Evolutionary conservation across 768 basidiomycete species (phyloP).

Genomic region (Phallus indusiatus): DNA sequence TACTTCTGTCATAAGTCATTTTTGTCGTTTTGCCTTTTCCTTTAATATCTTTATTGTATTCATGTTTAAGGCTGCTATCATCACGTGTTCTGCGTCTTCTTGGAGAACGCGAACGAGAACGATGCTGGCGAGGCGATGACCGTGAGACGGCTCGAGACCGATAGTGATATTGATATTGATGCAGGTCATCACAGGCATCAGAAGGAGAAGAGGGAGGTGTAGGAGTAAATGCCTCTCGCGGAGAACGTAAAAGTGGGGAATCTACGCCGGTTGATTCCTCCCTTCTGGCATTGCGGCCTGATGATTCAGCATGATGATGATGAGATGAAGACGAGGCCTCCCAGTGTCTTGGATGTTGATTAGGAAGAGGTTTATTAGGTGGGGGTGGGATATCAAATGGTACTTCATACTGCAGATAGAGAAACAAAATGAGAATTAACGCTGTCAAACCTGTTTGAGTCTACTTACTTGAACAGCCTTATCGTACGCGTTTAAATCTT

Average conservation of each 20-base stretch:
- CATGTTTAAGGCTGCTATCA: neutral
- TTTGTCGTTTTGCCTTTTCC: conserved; percentile 2
- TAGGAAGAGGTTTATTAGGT: conserved; percentile 19
- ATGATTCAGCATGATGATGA: conserved; percentile 17
- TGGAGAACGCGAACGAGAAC: no score
- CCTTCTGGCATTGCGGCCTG: no score
- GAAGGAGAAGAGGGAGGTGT: neutral
- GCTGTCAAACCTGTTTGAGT: no score
- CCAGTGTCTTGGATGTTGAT: conserved; percentile 21
- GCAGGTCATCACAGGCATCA: neutral
- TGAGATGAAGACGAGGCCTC: conserved; percentile 21
- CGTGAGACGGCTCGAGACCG: neutral
- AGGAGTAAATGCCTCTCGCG: neutral
- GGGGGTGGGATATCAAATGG: conserved; percentile 32
- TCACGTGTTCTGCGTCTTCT: neutral
- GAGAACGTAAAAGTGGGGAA: conserved; percentile 18
- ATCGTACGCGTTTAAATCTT: conserved; percentile 78
- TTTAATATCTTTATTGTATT: neutral
- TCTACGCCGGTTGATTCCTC: conserved; percentile 9
- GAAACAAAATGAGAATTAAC: neutral
- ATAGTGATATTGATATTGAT: no score
- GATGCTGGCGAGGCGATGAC: no score
- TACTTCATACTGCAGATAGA: conserved; percentile 44
- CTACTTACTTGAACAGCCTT: conserved; percentile 60
- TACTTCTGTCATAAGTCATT: no score